Conservation (phyloP, 106 monocot genomes). For the Ottelia alismoides region DNA sequence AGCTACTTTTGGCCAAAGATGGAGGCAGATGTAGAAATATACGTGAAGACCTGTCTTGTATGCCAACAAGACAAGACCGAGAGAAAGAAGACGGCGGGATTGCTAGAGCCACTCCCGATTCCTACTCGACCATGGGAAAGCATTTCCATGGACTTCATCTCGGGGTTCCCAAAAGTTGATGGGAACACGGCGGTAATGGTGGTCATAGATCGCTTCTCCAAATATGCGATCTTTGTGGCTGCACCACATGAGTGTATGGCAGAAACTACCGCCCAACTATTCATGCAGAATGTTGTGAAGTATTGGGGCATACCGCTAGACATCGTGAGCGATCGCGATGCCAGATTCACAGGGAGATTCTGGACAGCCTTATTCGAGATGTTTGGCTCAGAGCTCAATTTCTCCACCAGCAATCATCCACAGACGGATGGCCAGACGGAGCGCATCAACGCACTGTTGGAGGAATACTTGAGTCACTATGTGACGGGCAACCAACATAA, state of each 20-base stretch:
- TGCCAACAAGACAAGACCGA: neutral
- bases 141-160: neutral
- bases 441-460: no score
- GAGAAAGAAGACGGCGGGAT: neutral
- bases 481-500: no score
- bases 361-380: no score
- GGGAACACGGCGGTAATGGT: no score
- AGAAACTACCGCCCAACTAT: neutral
- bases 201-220: neutral
- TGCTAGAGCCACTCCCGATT: neutral
- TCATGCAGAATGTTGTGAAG: no score
- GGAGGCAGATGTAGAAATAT: neutral
- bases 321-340: no score
- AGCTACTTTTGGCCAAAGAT: conserved; percentile 1
- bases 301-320: no score
- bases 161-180: neutral
- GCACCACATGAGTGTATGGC: neutral
- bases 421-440: no score
- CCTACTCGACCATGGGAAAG: conserved; percentile 1
- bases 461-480: no score
- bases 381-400: no score
- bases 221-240: neutral
- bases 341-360: no score
- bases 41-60: neutral
- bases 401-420: no score